These are phyloP conservation scores for Cyberlindnera mrakii DNA, from an alignment of 805 yeast genomes.

Conservation along the genomic window DNA sequence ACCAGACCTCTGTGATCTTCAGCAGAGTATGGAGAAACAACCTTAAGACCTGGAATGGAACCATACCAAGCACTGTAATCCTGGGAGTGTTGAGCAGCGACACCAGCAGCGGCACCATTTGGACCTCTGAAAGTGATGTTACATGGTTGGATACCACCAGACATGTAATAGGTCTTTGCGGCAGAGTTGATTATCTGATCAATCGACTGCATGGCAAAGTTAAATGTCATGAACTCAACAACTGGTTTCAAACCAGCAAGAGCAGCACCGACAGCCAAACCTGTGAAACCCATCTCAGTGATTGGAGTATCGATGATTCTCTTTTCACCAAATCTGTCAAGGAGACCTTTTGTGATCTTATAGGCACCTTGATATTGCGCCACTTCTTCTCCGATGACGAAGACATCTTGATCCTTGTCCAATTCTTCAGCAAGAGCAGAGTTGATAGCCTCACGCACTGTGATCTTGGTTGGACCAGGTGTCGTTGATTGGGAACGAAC, in stretches of 20 bases:
- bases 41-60: slow-evolving; percentile 96
- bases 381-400: slow-evolving; percentile 97
- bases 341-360: slow-evolving; percentile 90
- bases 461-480: slow-evolving; percentile 35
- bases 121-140: slow-evolving; percentile 98
- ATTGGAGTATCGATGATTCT: slow-evolving; percentile 87
- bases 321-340: slow-evolving; percentile 75
- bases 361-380: slow-evolving; percentile 99
- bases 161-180: slow-evolving; percentile 98
- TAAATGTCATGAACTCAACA: slow-evolving; percentile 98
- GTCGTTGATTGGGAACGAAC: slow-evolving; percentile 12
- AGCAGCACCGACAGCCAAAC: slow-evolving; percentile 81
- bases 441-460: slow-evolving; percentile 96
- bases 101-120: slow-evolving; percentile 99
- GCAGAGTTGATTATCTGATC: slow-evolving; percentile 98
- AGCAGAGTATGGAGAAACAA: slow-evolving; percentile 88
- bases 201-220: slow-evolving; percentile 99
- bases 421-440: slow-evolving; percentile 94
- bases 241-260: slow-evolving; percentile 85
- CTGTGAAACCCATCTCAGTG: slow-evolving; percentile 99
- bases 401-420: slow-evolving; percentile 91
- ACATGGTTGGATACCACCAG: slow-evolving; percentile 98
- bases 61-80: slow-evolving; percentile 98
- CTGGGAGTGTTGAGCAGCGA: slow-evolving; percentile 99
- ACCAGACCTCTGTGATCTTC: slow-evolving; percentile 94